These are phyloP conservation scores for Linnemannia zychae DNA, from an alignment of 192 early-diverging fungal genomes.

Conservation along the genomic window DNA sequence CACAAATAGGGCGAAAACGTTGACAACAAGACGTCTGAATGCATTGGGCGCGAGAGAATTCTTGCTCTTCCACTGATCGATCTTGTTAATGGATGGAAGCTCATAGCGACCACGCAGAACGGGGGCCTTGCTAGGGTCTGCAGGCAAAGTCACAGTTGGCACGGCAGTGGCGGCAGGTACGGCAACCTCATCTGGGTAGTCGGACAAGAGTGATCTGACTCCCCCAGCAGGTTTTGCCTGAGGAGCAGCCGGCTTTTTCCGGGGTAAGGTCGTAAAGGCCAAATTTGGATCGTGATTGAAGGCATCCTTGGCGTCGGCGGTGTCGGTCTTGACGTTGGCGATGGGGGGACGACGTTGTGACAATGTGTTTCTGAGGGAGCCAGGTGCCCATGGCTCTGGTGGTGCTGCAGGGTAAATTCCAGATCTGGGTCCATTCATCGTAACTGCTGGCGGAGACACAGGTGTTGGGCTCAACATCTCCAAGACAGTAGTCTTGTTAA, in stretches of 20 bases:
- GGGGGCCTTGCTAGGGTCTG: slow-evolving; percentile 31
- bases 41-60: slow-evolving; percentile 38
- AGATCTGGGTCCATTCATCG: not conserved
- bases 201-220: slow-evolving; percentile 28
- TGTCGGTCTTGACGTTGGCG: not conserved
- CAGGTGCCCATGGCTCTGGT: slow-evolving; percentile 32
- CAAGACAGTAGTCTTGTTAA: not conserved
- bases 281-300: slow-evolving; percentile 18
- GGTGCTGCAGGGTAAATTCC: slow-evolving; percentile 42
- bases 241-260: slow-evolving; percentile 2
- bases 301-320: not conserved
- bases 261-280: slow-evolving; percentile 28
- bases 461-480: slow-evolving; percentile 7
- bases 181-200: slow-evolving; percentile 21
- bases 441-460: not conserved
- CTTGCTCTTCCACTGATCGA: slow-evolving; percentile 49
- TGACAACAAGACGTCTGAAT: slow-evolving; percentile 35
- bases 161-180: not conserved
- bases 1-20: slow-evolving; percentile 14
- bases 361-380: not conserved
- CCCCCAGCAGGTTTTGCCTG: not conserved
- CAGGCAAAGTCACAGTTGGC: slow-evolving; percentile 17
- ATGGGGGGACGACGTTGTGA: slow-evolving; percentile 24
- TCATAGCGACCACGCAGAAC: slow-evolving; percentile 35
- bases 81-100: slow-evolving; percentile 42